Evolutionary conservation across 768 basidiomycete genomes (phyloP).

Genomic region (Mycena galopus): DNA sequence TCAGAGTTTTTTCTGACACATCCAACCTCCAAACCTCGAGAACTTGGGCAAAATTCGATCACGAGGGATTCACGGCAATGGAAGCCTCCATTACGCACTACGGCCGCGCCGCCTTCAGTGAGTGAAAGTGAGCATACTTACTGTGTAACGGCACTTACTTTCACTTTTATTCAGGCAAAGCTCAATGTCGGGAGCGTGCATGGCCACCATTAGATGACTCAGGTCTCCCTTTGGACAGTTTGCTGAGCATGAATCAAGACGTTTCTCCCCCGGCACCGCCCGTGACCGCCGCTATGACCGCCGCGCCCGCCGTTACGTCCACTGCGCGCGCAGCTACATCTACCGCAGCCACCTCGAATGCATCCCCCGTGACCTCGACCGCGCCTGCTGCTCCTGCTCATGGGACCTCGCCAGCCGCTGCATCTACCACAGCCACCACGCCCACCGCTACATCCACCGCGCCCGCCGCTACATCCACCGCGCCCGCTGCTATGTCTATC

Average conservation of each 20-base stretch:
- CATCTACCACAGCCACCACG: too few species aligned
- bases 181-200: background rate
- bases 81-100: constrained; percentile 1
- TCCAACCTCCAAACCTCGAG: background rate
- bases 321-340: background rate
- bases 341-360: background rate
- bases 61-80: constrained; percentile 2
- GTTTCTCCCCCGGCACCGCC: background rate
- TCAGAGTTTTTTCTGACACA: background rate
- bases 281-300: background rate
- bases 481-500: background rate
- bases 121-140: background rate
- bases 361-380: too few species aligned
- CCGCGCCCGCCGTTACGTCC: too few species aligned
- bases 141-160: background rate
- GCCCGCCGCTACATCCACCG: background rate
- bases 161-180: background rate
- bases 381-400: too few species aligned
- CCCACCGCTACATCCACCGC: too few species aligned
- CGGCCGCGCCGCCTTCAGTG: background rate
- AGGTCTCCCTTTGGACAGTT: background rate
- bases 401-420: too few species aligned
- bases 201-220: background rate
- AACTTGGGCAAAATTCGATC: constrained; percentile 9
- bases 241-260: background rate